Evolutionary conservation across 176 grass and related monocot species (phyloP), one percentile per base, ranked within the genome.

Genomic region (Chloris gayana): DNA sequence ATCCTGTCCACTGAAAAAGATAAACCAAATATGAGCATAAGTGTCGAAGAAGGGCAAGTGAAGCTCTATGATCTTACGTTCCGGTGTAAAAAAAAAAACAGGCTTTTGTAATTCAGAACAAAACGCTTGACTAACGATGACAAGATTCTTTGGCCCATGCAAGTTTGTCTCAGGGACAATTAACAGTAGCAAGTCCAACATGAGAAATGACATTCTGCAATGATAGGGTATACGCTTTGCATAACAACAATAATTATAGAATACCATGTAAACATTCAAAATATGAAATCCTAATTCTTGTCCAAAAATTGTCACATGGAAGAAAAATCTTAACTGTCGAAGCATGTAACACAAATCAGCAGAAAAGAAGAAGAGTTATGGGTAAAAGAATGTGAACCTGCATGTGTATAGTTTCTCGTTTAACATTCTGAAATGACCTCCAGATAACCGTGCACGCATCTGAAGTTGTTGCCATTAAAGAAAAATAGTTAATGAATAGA

Each of bases 401-500:
- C 92, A 95, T 61, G 95, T 98, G 64, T 98, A 95, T 6, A 95
- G 59, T 89, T 92, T 93, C 81, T 97, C 91, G 9, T 97, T 97
- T 80, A 94, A 72, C 94, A 97, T 97, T 84, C 91, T 90, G 86
- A 98, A 98, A 89, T 98, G 92, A 7, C 95, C 95, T 84, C 92
- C 95, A 81, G 88, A 87, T 88, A 98, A 88, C 82, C 92, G 89
- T 64, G 93, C 90, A 46, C 92, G 90, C 95, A 98, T 98, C 95
- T 98, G 83, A 45, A 85, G 29, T 27, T 14, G 11, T 75, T 74
- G 35, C 61, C 33, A 70, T 0, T 45, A 70, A 4, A 78, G 59
- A 0, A 82, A 78, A 84, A 69, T 7, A 38, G 54, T 70, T 66
- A 88, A 58, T 82, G 35, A 72, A 77, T 41, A 68, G 26, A 21